Evolutionary conservation across 352 stramenopile genomes (phyloP).

Genomic region (Globisporangium spinosum): DNA sequence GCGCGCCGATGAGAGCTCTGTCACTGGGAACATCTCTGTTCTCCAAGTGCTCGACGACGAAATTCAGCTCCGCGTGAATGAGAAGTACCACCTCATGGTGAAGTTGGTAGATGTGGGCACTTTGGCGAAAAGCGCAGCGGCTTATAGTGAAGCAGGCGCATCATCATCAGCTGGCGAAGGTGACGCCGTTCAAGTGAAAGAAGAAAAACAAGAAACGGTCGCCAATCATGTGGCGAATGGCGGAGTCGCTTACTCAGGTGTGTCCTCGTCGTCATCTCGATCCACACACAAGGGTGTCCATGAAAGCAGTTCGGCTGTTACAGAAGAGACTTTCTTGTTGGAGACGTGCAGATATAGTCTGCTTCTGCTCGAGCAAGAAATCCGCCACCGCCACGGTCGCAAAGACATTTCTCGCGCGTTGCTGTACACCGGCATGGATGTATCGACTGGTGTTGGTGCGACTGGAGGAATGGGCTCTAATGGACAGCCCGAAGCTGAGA

Average conservation of each 20-base stretch:
- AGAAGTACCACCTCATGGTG: constrained; percentile 68
- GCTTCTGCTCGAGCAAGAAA: constrained; percentile 78
- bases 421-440: constrained; percentile 41
- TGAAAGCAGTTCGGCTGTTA: background rate
- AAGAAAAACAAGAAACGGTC: constrained; percentile 31
- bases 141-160: background rate
- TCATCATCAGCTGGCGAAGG: background rate
- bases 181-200: constrained; percentile 24
- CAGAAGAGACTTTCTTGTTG: constrained; percentile 42
- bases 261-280: background rate
- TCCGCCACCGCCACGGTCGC: constrained; percentile 65
- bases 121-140: constrained; percentile 18
- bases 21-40: constrained; percentile 49
- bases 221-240: constrained; percentile 17
- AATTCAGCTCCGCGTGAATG: constrained; percentile 70
- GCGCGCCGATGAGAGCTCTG: constrained; percentile 38
- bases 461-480: background rate
- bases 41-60: constrained; percentile 81
- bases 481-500: constrained; percentile 34
- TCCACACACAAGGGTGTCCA: background rate
- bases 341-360: constrained; percentile 68
- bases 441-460: background rate
- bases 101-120: constrained; percentile 66
- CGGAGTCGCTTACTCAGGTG: constrained; percentile 5
- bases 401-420: constrained; percentile 65